These are phyloP conservation scores for Xylaria hypoxylon DNA, from an alignment of 2,329 filamentous ascomycete genomes.

Conservation along the genomic window DNA sequence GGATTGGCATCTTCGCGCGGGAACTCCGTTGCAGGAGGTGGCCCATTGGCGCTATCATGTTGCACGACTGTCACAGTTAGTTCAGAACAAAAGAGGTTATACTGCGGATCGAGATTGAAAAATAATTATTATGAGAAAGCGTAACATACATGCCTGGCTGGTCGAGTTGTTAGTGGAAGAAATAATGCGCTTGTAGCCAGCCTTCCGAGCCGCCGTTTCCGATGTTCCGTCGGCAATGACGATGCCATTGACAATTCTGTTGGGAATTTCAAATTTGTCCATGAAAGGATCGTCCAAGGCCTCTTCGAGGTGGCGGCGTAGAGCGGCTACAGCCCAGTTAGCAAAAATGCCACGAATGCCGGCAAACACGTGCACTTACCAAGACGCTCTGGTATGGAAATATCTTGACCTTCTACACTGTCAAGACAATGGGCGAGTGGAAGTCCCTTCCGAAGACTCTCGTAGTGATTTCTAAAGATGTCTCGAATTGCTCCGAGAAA, in stretches of 20 bases:
- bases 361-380: conserved; percentile 19
- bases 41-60: not conserved
- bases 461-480: conserved; percentile 35
- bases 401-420: not conserved
- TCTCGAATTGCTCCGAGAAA: conserved; percentile 32
- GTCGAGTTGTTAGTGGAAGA: not conserved
- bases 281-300: conserved; percentile 23
- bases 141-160: conserved; percentile 11
- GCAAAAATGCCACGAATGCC: not conserved
- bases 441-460: conserved; percentile 28
- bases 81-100: not conserved
- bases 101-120: not conserved
- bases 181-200: not conserved
- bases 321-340: conserved; percentile 8
- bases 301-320: not conserved
- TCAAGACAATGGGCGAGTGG: not conserved
- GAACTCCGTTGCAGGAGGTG: not conserved
- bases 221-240: conserved; percentile 44
- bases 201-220: conserved; percentile 25
- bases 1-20: not conserved
- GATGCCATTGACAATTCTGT: conserved; percentile 37
- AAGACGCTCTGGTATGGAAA: not conserved
- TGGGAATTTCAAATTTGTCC: conserved; percentile 29
- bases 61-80: not conserved
- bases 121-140: not conserved